Evolutionary conservation across 331 rosid genomes (phyloP).

Genomic region (Quercus phellos): DNA sequence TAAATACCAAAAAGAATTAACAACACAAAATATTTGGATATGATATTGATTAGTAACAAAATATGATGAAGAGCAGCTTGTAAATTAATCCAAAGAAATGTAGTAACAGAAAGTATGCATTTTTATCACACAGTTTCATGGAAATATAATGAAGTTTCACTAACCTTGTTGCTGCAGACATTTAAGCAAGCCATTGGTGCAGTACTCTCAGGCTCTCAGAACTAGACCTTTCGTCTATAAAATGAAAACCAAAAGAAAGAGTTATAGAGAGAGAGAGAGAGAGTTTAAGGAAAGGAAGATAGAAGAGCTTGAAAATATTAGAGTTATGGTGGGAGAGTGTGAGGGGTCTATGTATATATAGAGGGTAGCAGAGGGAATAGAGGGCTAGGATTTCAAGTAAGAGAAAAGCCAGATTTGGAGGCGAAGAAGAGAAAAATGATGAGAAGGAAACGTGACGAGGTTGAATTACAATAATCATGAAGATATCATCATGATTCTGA

Average conservation of each 20-base stretch:
- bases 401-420: neutral
- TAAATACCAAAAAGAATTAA: too few relatives aligned
- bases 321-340: neutral
- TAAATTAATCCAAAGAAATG: too few relatives aligned
- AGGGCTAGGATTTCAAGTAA: slow-evolving; percentile 14
- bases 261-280: neutral
- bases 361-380: neutral
- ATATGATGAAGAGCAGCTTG: too few relatives aligned
- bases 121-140: too few relatives aligned
- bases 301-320: neutral
- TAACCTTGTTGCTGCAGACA: slow-evolving; percentile 26
- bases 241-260: neutral
- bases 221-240: neutral
- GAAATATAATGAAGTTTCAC: neutral
- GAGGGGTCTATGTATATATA: slow-evolving; percentile 1
- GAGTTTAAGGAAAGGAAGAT: neutral
- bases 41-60: too few relatives aligned
- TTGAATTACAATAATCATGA: neutral
- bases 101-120: too few relatives aligned
- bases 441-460: neutral
- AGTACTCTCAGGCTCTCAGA: neutral
- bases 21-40: too few relatives aligned
- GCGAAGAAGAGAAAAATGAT: neutral
- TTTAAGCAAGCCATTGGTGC: slow-evolving; percentile 30
- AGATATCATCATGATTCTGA: neutral